Conservation (phyloP, 345 rosid genomes). For the Boechera divaricarpa region DNA sequence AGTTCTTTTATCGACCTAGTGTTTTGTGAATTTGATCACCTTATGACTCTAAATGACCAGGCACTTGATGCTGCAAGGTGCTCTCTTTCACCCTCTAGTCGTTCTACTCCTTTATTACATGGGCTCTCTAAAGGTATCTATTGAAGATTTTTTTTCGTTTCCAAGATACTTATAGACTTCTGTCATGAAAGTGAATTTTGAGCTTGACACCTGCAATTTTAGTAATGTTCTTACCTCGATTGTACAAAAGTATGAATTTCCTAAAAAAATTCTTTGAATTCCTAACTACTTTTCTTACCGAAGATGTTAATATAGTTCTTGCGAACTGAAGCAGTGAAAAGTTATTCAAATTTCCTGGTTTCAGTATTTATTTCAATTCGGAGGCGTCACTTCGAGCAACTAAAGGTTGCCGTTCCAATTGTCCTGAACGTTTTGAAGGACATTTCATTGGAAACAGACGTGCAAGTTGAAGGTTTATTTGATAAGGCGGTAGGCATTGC, state of each 20-base stretch:
- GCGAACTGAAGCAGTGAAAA: conserved; percentile 21
- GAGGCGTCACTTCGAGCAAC: conserved; percentile 83
- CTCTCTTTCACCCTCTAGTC: conserved; percentile 48
- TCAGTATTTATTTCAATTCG: conserved; percentile 65
- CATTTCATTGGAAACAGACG: conserved; percentile 47
- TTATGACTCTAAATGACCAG: conserved; percentile 52
- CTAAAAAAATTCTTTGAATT: not conserved
- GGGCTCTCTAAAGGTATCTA: conserved; percentile 79
- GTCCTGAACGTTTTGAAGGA: not conserved
- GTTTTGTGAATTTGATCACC: conserved; percentile 1
- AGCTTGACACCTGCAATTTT: conserved; percentile 17
- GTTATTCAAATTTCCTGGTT: conserved; percentile 35
- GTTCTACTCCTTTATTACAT: conserved; percentile 65
- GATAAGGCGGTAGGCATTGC: conserved; percentile 68
- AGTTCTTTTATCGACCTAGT: not conserved
- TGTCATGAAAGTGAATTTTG: conserved; percentile 4
- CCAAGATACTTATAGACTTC: not conserved
- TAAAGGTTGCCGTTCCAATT: conserved; percentile 54
- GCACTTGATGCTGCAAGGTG: conserved; percentile 62
- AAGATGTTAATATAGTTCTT: conserved; percentile 4
- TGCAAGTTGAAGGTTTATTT: conserved; percentile 56
- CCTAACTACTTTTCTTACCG: not conserved
- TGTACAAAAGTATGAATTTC: conserved; percentile 6
- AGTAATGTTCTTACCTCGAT: conserved; percentile 1
- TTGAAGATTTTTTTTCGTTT: conserved; percentile 10